Conservation (phyloP, 2,329 filamentous ascomycete genomes). For the Rhynchosporium graminicola region DNA sequence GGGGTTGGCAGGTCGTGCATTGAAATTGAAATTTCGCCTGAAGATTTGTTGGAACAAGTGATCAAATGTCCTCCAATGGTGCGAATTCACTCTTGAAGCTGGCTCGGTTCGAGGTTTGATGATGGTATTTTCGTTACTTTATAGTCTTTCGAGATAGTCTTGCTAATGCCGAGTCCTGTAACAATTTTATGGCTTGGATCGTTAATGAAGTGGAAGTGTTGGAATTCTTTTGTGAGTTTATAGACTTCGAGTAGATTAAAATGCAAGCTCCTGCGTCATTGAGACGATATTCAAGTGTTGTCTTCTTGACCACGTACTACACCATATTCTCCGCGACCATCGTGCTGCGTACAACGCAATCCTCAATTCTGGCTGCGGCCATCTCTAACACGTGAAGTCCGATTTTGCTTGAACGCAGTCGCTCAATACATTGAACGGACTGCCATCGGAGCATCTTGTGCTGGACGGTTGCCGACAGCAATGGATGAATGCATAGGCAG, state of each 20-base stretch:
- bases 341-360: not conserved
- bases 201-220: too few species aligned
- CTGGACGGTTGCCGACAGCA: constrained; percentile 9
- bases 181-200: too few species aligned
- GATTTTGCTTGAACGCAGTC: constrained; percentile 1
- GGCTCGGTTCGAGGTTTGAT: too few species aligned
- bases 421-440: constrained; percentile 2
- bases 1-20: not conserved
- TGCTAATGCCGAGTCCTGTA: too few species aligned
- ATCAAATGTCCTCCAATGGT: too few species aligned
- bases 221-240: too few species aligned
- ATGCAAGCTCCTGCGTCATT: not conserved
- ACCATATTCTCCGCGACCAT: not conserved
- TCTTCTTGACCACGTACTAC: not conserved
- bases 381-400: constrained; percentile 2
- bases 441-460: constrained; percentile 7
- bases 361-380: not conserved
- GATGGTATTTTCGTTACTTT: too few species aligned
- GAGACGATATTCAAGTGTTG: not conserved
- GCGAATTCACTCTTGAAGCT: too few species aligned
- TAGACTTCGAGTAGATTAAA: not conserved
- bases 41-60: too few species aligned
- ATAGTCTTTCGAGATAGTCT: too few species aligned
- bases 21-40: not conserved
- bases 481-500: not conserved